Evolutionary conservation across 768 basidiomycete genomes (phyloP), one percentile per base, ranked within the genome.

Genomic region (Paxillus involutus): DNA sequence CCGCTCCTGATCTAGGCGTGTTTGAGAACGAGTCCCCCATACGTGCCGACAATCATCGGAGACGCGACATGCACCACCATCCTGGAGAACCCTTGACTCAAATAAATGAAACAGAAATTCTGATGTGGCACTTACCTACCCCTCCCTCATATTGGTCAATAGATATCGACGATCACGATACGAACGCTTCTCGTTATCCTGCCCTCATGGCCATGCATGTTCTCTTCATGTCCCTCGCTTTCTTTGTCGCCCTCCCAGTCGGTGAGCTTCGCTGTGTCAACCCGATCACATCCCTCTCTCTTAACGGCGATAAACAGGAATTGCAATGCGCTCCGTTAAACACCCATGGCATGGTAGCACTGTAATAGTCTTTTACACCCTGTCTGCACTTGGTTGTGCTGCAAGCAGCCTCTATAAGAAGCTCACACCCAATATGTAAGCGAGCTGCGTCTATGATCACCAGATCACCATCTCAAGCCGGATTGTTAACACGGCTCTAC

Each of bases 141-240:
- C 89, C 89, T 0, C 83, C 86, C 0, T 93, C 91, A 3, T 96
- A 93, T 69, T 92, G 84, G 70, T 85, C 88, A 13, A 80, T 88
- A 59, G 94, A 95, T 68, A 80, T 85, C 66, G 84, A 88, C 35
- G 76, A 79, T 46, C 68, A 65, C 7, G 80, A 76, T 52, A 64
- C 70, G 9, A 70, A 70, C 19, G 70, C 74, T 30, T 57, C 72
- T 24, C 78, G 83, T 36, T 80, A 87, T 67, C 84, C 85, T n/a
- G 80, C 77, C 13, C 72, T 94, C 53, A 91, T 95, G 76, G 73
- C 79, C 40, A 66, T 84, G 3, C 95, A 97, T 68, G 82, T 77
- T n/a, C 51, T 85, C 5, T 80, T 83, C 61, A 89, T 94, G 86
- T 75, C 71, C 52, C 66, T 87, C 3, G 93, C 92, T 14, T 96